A percentile compares a stretch with the other conserved stretches of the same genome.
phyloP scores from a whole-genome alignment of 1,284 basidiomycete species.

The Anthracocystis panici-leucophaei region DNA sequence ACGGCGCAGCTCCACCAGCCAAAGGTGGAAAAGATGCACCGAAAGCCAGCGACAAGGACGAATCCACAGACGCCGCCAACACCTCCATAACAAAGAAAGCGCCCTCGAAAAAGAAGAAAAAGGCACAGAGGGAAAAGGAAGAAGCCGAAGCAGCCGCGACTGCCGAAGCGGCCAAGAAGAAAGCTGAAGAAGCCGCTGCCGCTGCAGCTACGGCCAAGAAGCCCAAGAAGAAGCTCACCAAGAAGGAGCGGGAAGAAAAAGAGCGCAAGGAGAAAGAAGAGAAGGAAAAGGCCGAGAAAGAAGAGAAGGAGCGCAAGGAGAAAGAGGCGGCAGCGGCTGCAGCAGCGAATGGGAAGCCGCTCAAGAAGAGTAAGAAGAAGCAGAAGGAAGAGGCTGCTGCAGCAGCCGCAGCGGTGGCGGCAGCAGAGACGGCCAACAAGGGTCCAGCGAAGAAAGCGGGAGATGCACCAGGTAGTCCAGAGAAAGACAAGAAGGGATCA shows the following conservation, averaged over 20 bases:
- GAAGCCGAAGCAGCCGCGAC: slow-evolving; percentile 50
- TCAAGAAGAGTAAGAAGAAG: slow-evolving; percentile 59
- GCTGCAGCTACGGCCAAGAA: slow-evolving; percentile 40
- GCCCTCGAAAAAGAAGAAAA: slow-evolving; percentile 56
- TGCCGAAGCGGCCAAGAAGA: slow-evolving; percentile 49
- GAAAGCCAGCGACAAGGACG: slow-evolving; percentile 47
- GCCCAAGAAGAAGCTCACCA: slow-evolving; percentile 59
- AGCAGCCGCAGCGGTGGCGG: slow-evolving; percentile 32
- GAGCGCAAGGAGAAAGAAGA: slow-evolving; percentile 50
- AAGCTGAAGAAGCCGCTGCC: slow-evolving; percentile 41
- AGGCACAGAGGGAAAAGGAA: slow-evolving; percentile 52
- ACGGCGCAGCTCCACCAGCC: slow-evolving; percentile 18
- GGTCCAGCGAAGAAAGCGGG: slow-evolving; percentile 27
- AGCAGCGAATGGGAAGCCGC: slow-evolving; percentile 14
- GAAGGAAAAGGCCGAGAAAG: slow-evolving; percentile 60
- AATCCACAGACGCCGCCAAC: slow-evolving; percentile 23
- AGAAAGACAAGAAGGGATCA: slow-evolving; percentile 45
- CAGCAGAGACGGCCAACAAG: slow-evolving; percentile 25
- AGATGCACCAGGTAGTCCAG: slow-evolving; percentile 34
- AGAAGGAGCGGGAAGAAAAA: slow-evolving; percentile 49
- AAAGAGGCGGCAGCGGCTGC: slow-evolving; percentile 42
- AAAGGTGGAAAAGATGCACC: slow-evolving; percentile 36
- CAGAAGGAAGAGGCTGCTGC: slow-evolving; percentile 51
- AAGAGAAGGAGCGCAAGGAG: slow-evolving; percentile 51
- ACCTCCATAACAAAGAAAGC: slow-evolving; percentile 42